Percentiles rank a stretch among this genome's conserved stretches.
phyloP scores from a whole-genome alignment of 2,329 filamentous ascomycete species.

The Elsinoe necatrix region DNA sequence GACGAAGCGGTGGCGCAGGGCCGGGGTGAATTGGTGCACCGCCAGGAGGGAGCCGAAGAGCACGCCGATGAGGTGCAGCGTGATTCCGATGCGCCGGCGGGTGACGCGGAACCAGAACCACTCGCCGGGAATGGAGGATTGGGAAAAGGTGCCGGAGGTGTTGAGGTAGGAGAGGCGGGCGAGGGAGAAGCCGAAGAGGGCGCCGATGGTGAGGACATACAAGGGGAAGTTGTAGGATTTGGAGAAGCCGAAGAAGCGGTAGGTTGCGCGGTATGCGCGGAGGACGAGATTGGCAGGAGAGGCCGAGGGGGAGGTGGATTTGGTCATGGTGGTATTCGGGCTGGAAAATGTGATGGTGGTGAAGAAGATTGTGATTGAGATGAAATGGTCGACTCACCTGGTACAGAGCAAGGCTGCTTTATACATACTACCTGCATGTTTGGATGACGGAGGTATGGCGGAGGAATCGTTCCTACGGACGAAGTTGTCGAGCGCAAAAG shows the following conservation, averaged over 20 bases:
- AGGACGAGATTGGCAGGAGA: not conserved
- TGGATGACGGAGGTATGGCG: not conserved
- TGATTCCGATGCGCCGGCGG: constrained; percentile 33
- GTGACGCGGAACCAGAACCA: constrained; percentile 36
- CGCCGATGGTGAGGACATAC: constrained; percentile 41
- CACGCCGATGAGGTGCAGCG: constrained; percentile 35
- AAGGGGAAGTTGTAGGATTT: constrained; percentile 51
- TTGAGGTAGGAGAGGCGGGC: constrained; percentile 43
- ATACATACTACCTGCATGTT: not conserved
- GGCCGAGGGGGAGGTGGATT: not conserved
- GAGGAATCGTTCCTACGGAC: not conserved
- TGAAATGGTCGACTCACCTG: not conserved
- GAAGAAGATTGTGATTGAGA: not conserved
- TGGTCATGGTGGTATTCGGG: not conserved
- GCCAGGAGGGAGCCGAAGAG: constrained; percentile 35
- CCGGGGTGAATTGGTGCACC: constrained; percentile 36
- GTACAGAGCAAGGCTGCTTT: not conserved
- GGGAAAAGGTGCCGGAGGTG: constrained; percentile 26
- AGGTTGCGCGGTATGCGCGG: constrained; percentile 20
- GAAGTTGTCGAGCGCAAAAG: not conserved
- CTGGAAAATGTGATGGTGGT: not conserved
- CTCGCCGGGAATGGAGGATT: constrained; percentile 34
- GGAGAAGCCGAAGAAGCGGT: constrained; percentile 45
- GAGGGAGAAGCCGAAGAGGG: constrained; percentile 42
- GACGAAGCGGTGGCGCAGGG: constrained; percentile 40